These are phyloP conservation scores for Phycomyces blakesleeanus DNA, from an alignment of 192 early-diverging fungal genomes.

Conservation along the genomic window DNA sequence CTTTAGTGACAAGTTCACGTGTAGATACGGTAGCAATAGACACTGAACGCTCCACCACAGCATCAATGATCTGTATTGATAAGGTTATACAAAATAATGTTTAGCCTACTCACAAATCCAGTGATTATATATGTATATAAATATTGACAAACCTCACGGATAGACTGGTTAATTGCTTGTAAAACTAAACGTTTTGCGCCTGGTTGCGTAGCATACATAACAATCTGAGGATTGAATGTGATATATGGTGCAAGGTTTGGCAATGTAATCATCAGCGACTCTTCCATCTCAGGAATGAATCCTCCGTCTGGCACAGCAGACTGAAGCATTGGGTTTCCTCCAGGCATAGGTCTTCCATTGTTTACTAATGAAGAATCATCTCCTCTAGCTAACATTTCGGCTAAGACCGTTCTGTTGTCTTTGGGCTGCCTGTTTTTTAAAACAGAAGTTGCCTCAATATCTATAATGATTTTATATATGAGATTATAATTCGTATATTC, in stretches of 20 bases:
- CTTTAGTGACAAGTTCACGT: constrained; percentile 89
- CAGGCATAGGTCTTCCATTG: background rate
- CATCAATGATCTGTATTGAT: constrained; percentile 55
- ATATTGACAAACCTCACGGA: constrained; percentile 28
- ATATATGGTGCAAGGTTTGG: constrained; percentile 67
- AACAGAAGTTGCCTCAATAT: constrained; percentile 61
- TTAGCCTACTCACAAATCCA: background rate
- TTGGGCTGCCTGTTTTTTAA: constrained; percentile 59
- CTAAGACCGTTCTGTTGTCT: constrained; percentile 11
- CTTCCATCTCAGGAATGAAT: constrained; percentile 3
- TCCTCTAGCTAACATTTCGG: constrained; percentile 1
- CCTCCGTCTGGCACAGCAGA: background rate
- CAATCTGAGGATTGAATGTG: constrained; percentile 76
- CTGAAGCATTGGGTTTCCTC: background rate
- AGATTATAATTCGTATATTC: background rate
- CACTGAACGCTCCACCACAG: constrained; percentile 90
- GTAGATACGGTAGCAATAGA: constrained; percentile 91
- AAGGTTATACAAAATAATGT: background rate
- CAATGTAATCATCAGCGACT: constrained; percentile 18
- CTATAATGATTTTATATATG: constrained; percentile 12
- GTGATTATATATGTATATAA: too few relatives aligned
- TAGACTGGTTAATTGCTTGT: constrained; percentile 31
- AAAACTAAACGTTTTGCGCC: constrained; percentile 85
- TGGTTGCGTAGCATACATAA: constrained; percentile 80
- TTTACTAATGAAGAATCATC: constrained; percentile 4